Evolutionary conservation across 2,329 filamentous ascomycete species (phyloP), one percentile per base, ranked within the genome.

Genomic region (Epichloe sp.): DNA sequence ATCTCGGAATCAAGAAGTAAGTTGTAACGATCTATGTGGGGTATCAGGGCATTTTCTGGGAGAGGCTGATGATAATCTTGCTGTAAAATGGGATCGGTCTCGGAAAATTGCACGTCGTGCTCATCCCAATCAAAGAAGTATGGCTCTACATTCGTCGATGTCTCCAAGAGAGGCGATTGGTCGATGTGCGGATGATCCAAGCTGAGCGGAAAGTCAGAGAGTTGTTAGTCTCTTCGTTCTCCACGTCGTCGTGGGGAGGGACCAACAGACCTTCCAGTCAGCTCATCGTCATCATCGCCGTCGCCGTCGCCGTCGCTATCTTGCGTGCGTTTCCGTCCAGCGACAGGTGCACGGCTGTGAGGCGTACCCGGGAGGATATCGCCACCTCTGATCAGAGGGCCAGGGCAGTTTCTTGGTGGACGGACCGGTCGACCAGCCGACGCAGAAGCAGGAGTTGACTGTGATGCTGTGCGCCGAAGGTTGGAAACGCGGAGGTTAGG

Each of bases 191-290:
- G 5, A 34, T 42, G 5, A 34, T 42, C 38, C 23, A 34, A 40
- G 35, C 47, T 48, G 38, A 35, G 11, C 5, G 15, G 19, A 47
- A 48, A 42, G 45, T 19, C 47, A 26, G 5, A 12, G 31, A 17
- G 21, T 35, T 12, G 47, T 52, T 47, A 52, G 51, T 52, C 47
- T 49, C 19, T 38, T 17, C 19, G 26, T 38, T 49, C 47, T 49
- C 47, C 38, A 34, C 38, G 47, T 35, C n/a, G 47, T 41, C 37
- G 47, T 48, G 36, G 37, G 47, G 51, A 47, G 35, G 47, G 51
- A 52, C 47, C 19, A 52, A 49, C 51, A 47, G 47, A 52, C 51
- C 41, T 49, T 47, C 15, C 47, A 26, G 34, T 41, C 50, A 42
- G 47, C 19, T 38, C 41, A 8, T 49, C 51, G 14, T 42, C 47